Percentiles rank a stretch among this genome's conserved stretches.
Conservation (phyloP, 345 rosid species). For the Syzygium jambos region DNA sequence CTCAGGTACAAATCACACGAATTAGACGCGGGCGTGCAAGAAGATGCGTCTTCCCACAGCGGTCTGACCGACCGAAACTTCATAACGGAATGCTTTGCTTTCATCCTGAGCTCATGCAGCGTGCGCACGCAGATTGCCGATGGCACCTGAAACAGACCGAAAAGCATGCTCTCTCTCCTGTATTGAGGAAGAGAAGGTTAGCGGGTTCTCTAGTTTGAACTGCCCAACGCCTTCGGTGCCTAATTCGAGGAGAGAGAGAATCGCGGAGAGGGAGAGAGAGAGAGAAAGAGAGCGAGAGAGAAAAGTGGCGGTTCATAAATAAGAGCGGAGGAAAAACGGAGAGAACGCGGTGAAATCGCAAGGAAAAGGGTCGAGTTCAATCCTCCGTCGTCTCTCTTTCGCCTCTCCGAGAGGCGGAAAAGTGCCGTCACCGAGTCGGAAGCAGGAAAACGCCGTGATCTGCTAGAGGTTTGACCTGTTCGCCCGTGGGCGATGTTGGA, state of each 20-base stretch:
- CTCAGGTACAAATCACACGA: no score
- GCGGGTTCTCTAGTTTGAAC: slow-evolving; percentile 1
- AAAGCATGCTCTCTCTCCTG: not conserved
- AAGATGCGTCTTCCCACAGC: no score
- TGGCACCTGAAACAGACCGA: not conserved
- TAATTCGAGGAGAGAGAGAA: slow-evolving; percentile 1
- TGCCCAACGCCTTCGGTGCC: not conserved
- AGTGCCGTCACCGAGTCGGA: not conserved
- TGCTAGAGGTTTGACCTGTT: not conserved
- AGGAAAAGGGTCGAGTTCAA: not conserved
- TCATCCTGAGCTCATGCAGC: not conserved
- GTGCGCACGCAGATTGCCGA: not conserved
- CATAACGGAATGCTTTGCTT: not conserved
- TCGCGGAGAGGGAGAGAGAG: not conserved
- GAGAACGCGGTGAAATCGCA: not conserved
- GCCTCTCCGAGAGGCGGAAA: not conserved
- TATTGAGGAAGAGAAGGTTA: not conserved
- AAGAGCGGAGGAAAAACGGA: not conserved
- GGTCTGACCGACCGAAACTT: not conserved
- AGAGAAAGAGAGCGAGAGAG: not conserved
- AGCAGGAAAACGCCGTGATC: not conserved
- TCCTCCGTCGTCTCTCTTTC: not conserved
- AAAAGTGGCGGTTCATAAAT: not conserved
- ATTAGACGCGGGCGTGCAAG: no score
- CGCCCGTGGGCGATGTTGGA: not conserved